Base-by-base conservation (phyloP, 306 rosid species). In the Inga oerstediana region DNA sequence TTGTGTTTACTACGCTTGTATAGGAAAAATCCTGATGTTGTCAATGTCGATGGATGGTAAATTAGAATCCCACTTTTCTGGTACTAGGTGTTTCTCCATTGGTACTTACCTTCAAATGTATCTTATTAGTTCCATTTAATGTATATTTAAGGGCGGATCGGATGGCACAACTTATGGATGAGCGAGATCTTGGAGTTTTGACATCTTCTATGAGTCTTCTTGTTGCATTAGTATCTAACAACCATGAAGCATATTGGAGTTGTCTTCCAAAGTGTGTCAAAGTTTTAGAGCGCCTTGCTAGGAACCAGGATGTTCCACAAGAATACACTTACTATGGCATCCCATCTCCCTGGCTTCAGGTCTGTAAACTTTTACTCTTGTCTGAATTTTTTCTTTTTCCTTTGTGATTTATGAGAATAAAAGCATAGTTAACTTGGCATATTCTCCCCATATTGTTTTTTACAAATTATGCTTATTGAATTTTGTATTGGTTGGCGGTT, bases 261-360 rank as follows among this genome's bases (percentile, higher is more conserved):
- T 90, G 91, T 84, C 99, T 97, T 88, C 99, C 99, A 80, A 97
- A 94, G 83, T 97, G 99, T 12, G 98, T 97, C 81, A 97, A 92
- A 90, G 89, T 52, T 68, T 89, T 97, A 84, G 98, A 97, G 87
- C 96, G 98, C 75, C 98, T 97, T 75, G 98, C 98, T 51, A 94
- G 98, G 89, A 97, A 92, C 82, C 99, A 92, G 87, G 99, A 97
- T 90, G 85, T 97, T 86, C 99, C 97, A 46, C 98, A 92, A 84
- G 99, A 97, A 87, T 97, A 97, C 87, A 97, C 98, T 80, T 97
- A 97, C 89, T 97, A 97, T 67, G 99, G 99, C 82, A 97, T 97
- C 85, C 99, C 99, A 87, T 97, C 99, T 84, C 99, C 99, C 74
- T 97, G 98, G 99, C 99, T 97, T 89, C 99, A 97, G 98, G 99